A percentile compares a stretch with the other conserved stretches of the same genome.
Evolutionary conservation across 2,329 filamentous ascomycete species (phyloP).

Genomic region (Alternaria conjuncta): DNA sequence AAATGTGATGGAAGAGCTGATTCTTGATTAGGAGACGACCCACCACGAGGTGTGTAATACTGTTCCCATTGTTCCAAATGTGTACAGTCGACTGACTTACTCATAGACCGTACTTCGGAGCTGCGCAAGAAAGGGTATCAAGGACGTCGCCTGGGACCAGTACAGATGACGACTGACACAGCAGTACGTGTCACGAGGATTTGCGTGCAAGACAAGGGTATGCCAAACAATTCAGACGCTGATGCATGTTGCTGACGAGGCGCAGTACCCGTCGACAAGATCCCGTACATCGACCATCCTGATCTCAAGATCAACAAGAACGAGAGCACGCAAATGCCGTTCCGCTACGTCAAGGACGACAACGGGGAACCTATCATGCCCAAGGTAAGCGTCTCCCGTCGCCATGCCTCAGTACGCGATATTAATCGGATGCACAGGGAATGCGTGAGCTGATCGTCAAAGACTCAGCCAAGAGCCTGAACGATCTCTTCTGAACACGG

Average conservation of each 20-base stretch:
- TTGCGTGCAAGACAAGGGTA: conserved; percentile 83
- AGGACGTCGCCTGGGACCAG: conserved; percentile 83
- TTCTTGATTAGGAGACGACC: conserved; percentile 76
- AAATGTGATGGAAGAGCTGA: conserved; percentile 25
- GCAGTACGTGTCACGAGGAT: conserved; percentile 92
- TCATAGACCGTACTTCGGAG: conserved; percentile 88
- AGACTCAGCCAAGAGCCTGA: conserved; percentile 90
- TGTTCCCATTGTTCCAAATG: background rate
- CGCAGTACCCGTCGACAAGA: conserved; percentile 75
- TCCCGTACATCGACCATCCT: conserved; percentile 85
- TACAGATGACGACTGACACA: conserved; percentile 99
- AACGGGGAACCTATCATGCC: conserved; percentile 89
- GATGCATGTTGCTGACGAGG: conserved; percentile 22
- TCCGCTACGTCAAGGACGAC: conserved; percentile 84
- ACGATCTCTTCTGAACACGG: conserved; percentile 72
- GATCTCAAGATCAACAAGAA: conserved; percentile 89
- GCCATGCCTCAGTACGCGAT: conserved; percentile 19
- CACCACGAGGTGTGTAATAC: conserved; percentile 76
- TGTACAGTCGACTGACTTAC: conserved; percentile 26
- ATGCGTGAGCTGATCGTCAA: conserved; percentile 94
- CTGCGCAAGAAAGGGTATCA: conserved; percentile 91
- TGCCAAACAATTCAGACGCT: conserved; percentile 32
- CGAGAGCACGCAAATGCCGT: conserved; percentile 97
- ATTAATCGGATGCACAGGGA: conserved; percentile 63
- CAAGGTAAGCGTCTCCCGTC: conserved; percentile 63